Percentiles rank a stretch among this genome's conserved stretches.
Evolutionary conservation across 331 rosid genomes (phyloP).

Genomic region (Rhamnella rubrinervis): DNA sequence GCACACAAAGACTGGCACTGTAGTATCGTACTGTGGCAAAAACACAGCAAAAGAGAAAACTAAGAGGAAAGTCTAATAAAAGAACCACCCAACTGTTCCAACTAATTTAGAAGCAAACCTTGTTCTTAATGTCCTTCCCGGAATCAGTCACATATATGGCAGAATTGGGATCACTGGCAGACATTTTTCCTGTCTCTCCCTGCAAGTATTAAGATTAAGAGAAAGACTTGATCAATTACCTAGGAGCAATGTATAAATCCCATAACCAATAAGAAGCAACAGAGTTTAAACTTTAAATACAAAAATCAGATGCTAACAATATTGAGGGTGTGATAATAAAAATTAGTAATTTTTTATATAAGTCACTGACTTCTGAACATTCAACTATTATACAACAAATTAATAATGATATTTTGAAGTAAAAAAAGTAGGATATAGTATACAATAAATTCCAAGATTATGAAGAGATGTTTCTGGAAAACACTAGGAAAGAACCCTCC

Average conservation of each 20-base stretch:
- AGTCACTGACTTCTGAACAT: no score
- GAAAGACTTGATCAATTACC: slow-evolving; percentile 10
- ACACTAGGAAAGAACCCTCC: background rate
- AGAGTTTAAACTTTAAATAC: no score
- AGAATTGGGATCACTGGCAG: slow-evolving; percentile 96
- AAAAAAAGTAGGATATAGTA: no score
- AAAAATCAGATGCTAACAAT: no score
- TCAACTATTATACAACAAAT: no score
- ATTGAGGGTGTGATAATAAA: no score
- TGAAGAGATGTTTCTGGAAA: background rate
- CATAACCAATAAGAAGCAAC: slow-evolving; percentile 17
- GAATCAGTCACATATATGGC: slow-evolving; percentile 97
- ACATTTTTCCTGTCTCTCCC: slow-evolving; percentile 97
- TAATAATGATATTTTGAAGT: no score
- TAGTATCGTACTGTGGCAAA: background rate
- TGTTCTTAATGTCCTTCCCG: slow-evolving; percentile 72
- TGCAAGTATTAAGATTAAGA: slow-evolving; percentile 44
- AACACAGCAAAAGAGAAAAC: background rate
- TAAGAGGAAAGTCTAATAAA: background rate
- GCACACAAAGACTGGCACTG: background rate
- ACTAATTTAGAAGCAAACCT: slow-evolving; percentile 51
- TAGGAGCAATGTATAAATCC: background rate
- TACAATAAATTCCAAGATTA: background rate
- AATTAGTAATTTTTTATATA: no score
- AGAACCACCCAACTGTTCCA: background rate